A percentile compares a stretch with the other conserved stretches of the same genome.
These are phyloP conservation scores for Fusarium buharicum DNA, from an alignment of 2,329 filamentous ascomycete genomes.

Conservation along the genomic window DNA sequence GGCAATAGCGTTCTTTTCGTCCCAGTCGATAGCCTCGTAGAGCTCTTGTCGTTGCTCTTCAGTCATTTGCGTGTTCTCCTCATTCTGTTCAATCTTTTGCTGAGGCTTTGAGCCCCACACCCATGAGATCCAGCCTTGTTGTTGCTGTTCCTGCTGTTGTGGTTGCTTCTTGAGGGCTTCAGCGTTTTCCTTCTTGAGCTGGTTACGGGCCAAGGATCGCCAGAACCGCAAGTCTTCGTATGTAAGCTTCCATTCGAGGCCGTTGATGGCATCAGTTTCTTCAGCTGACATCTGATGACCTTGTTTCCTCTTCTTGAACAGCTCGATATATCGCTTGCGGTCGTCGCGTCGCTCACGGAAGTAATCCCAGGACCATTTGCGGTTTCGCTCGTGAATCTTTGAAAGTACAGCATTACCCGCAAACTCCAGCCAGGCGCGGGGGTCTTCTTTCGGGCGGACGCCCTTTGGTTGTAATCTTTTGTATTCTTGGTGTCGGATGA, in stretches of 20 bases:
- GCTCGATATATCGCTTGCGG: constrained; percentile 84
- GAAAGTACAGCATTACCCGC: constrained; percentile 87
- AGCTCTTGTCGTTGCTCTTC: constrained; percentile 96
- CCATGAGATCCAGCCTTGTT: constrained; percentile 92
- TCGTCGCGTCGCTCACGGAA: constrained; percentile 94
- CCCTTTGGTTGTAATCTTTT: constrained; percentile 89
- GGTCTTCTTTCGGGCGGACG: constrained; percentile 84
- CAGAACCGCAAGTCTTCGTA: constrained; percentile 99
- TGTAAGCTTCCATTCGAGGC: constrained; percentile 84
- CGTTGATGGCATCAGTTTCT: constrained; percentile 77
- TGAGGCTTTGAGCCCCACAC: constrained; percentile 84
- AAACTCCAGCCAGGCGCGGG: constrained; percentile 90
- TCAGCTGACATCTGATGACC: constrained; percentile 75
- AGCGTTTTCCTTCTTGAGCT: constrained; percentile 94
- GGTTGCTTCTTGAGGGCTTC: constrained; percentile 77
- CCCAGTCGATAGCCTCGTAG: constrained; percentile 97
- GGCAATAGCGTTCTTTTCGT: constrained; percentile 90
- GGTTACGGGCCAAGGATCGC: constrained; percentile 91
- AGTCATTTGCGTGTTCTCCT: constrained; percentile 86
- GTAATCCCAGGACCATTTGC: constrained; percentile 94
- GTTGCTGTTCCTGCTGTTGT: constrained; percentile 68
- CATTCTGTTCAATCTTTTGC: constrained; percentile 64
- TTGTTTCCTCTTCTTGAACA: constrained; percentile 94
- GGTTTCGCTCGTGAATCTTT: constrained; percentile 95
- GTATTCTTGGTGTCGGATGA: constrained; percentile 97